Evolutionary conservation across 257 asterid species (phyloP), one percentile per base, ranked within the genome.

Genomic region (Lycium barbarum): DNA sequence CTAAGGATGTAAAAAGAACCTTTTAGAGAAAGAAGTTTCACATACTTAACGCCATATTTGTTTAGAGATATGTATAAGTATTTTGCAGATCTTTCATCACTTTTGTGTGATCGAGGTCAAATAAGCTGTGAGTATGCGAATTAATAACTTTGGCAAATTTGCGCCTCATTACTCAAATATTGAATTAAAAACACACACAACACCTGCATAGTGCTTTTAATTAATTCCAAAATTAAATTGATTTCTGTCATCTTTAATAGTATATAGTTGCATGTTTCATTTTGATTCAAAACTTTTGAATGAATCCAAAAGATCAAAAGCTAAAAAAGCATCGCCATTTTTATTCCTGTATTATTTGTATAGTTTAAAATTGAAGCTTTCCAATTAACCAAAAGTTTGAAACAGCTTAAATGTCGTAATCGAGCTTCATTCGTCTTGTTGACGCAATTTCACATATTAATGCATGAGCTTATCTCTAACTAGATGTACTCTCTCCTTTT

Each of bases 1-100:
- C n/a, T 68, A 70, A 40, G 26, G 20, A 38, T n/a, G 33, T 70
- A 70, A 70, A 38, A 70, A 70, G 78, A 70, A 70, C 51, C 78
- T 70, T 70, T 15, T 70, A 38, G 53, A 70, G 53, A 70, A 59
- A 38, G 2, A 70, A n/a, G 53, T 68, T 68, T 36, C 26, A 3
- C 76, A 68, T 68, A 38, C 20, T 70, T 71, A 18, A 40, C 18
- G 79, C 55, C 33, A 4, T 71, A 12, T 20, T 17, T 58, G 22
- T 6, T 58, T 61, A 61, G 20, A 70, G 12, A 58, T 58, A 38
- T 26, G 33, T 26, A 26, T 26, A 26, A 26, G 33, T 26, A 26
- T 68, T 15, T 20, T 20, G 68, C 14, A 61, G 20, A 20, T 9
- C 9, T 14, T 40, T 40, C 6, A 38, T 40, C 26, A 6, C 2